Base-by-base conservation (phyloP, 2,329 filamentous ascomycete genomes). In the Zasmidium cellare region DNA sequence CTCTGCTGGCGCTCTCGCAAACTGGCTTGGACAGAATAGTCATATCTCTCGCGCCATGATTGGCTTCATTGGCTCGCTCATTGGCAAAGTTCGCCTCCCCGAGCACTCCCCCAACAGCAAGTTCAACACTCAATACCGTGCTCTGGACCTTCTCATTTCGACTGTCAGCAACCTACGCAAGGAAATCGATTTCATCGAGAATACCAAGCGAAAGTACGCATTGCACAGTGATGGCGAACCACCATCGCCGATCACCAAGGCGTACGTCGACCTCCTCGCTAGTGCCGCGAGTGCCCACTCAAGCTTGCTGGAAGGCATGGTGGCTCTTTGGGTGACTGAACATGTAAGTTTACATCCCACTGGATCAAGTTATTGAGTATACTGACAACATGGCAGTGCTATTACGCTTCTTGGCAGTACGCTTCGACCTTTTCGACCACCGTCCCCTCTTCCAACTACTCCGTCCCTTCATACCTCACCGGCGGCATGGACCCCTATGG, bases 271-370 rank as follows among this genome's bases (percentile, higher is more conserved):
- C 67, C 73, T 85, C 19, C 82, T 90, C 3, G 82, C 85, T 56
- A 80, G 78, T n/a, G 80, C 80, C 3, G 78, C 82, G 12, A 79
- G 79, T 51, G 74, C 80, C 0, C 78, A 76, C 7, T 76, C 77
- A 2, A 79, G 74, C 1, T 69, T 90, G 67, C 74, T 92, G 2
- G 87, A 91, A 69, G 87, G 86, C 5, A 78, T 90, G 60, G 82
- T 90, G 2, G 80, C 90, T n/a, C 82, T 92, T 22, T 92, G 88
- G 86, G 86, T 85, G n/a, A 91, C 87, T 1, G 89, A 93, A 74
- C 84, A 81, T 62, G 78, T 79, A 73, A 47, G 76, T 69, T 20
- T 16, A 18, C 18, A 35, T n/a, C 24, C 14, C 9, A 16, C 18
- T 28, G 6, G 11, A 19, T 25, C 48, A 35, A 22, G 11, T 44